Evolutionary conservation across 768 basidiomycete species (phyloP).

Genomic region (Stropharia rugosoannulata): DNA sequence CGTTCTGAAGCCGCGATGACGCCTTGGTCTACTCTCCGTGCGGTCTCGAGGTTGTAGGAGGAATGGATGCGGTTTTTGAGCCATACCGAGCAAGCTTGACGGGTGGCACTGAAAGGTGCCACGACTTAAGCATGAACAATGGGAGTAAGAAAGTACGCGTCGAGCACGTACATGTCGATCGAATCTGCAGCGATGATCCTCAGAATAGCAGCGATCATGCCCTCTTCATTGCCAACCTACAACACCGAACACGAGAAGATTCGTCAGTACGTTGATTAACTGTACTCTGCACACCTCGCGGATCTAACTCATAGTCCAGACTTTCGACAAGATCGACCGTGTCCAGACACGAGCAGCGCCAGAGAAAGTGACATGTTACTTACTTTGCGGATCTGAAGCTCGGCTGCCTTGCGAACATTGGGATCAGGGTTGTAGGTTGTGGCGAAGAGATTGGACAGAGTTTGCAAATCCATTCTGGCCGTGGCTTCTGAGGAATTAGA

Average conservation of each 20-base stretch:
- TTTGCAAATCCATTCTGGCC: slow-evolving; percentile 66
- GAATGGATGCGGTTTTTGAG: slow-evolving; percentile 85
- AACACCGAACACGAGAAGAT: slow-evolving; percentile 8
- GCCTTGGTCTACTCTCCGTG: slow-evolving; percentile 56
- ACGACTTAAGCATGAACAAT: background rate
- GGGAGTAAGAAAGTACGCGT: slow-evolving; percentile 26
- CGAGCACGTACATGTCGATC: slow-evolving; percentile 68
- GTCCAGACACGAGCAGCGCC: background rate
- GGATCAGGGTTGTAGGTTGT: slow-evolving; percentile 83
- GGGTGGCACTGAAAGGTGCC: slow-evolving; percentile 55
- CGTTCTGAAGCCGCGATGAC: slow-evolving; percentile 70
- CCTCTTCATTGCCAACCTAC: slow-evolving; percentile 78
- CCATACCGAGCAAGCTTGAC: slow-evolving; percentile 85
- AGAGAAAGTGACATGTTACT: slow-evolving; percentile 1
- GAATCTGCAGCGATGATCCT: slow-evolving; percentile 82
- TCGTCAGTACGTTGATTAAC: slow-evolving; percentile 5
- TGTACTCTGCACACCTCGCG: background rate
- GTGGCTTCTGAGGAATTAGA: slow-evolving; percentile 4
- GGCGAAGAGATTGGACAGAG: slow-evolving; percentile 75
- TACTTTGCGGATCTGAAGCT: slow-evolving; percentile 88
- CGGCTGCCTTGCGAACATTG: slow-evolving; percentile 81
- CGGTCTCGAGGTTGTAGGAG: slow-evolving; percentile 54
- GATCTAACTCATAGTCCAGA: background rate
- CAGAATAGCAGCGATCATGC: slow-evolving; percentile 79
- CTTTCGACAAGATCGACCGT: background rate